phyloP scores from a whole-genome alignment of 2,329 filamentous ascomycete species.

The Trichoderma sp. region DNA sequence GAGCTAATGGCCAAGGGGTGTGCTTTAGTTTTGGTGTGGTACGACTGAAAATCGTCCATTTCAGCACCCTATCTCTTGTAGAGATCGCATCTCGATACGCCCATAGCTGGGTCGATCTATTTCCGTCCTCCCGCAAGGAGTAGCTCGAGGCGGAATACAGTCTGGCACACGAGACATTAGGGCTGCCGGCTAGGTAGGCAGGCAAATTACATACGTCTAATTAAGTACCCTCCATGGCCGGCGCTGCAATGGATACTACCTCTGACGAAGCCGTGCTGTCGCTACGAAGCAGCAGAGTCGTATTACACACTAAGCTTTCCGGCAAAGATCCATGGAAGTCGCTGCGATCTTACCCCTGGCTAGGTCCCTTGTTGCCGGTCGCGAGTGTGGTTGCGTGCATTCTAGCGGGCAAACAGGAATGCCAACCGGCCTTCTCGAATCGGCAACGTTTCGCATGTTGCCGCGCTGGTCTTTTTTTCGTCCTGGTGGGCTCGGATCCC shows the following conservation, averaged over 20 bases:
- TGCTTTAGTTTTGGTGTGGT: background rate
- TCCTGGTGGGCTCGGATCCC: constrained; percentile 2
- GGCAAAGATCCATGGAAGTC: constrained; percentile 8
- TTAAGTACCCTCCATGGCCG: background rate
- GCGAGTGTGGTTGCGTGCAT: constrained; percentile 18
- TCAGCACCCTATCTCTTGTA: constrained; percentile 12
- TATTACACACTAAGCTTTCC: background rate
- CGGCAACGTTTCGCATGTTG: constrained; percentile 9
- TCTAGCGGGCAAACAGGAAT: background rate
- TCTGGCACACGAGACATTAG: background rate
- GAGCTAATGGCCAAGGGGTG: background rate
- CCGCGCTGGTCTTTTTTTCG: background rate
- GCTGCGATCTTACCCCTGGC: background rate
- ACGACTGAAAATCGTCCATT: background rate
- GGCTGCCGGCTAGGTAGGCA: background rate
- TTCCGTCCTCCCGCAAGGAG: background rate
- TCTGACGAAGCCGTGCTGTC: background rate
- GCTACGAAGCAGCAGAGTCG: background rate
- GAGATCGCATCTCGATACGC: constrained; percentile 14
- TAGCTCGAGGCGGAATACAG: background rate
- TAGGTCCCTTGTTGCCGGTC: constrained; percentile 10
- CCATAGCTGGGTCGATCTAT: constrained; percentile 10
- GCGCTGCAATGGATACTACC: background rate
- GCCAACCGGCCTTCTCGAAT: constrained; percentile 6
- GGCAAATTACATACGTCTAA: background rate